These are phyloP conservation scores for Apium graveolens DNA, from an alignment of 129 eudicot species.

Conservation along the genomic window DNA sequence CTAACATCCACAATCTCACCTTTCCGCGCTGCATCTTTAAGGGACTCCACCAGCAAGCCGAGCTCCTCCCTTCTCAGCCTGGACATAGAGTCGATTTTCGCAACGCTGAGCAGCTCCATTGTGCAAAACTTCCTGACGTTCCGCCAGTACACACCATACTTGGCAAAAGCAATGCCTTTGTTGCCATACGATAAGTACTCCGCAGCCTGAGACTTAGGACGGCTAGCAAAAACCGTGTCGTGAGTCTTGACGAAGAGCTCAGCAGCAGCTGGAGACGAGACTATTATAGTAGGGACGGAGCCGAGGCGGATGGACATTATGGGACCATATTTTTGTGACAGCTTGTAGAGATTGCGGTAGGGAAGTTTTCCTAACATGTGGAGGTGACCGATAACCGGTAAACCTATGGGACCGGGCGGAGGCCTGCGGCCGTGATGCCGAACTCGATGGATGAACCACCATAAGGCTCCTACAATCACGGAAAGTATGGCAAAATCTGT, in stretches of 20 bases:
- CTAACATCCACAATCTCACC: not conserved
- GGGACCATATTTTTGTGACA: conserved; percentile 17
- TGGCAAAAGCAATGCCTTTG: not conserved
- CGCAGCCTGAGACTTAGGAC: not conserved
- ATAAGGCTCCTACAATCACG: too few relatives aligned
- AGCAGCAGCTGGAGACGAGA: conserved; percentile 5
- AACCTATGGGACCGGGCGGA: too few relatives aligned
- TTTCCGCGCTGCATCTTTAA: not conserved
- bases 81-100: not conserved
- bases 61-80: not conserved
- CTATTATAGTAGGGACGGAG: not conserved
- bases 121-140: not conserved
- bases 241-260: conserved; percentile 5
- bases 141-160: not conserved
- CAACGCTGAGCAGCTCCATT: not conserved
- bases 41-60: not conserved
- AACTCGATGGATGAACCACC: too few relatives aligned
- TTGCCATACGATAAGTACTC: not conserved
- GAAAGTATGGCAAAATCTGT: too few relatives aligned
- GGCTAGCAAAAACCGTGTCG: not conserved
- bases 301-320: conserved; percentile 10
- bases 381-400: not conserved
- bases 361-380: conserved; percentile 9
- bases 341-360: not conserved
- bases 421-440: too few relatives aligned